Conservation (phyloP, 192 early-diverging fungal genomes). For the Dissophora ornata region DNA sequence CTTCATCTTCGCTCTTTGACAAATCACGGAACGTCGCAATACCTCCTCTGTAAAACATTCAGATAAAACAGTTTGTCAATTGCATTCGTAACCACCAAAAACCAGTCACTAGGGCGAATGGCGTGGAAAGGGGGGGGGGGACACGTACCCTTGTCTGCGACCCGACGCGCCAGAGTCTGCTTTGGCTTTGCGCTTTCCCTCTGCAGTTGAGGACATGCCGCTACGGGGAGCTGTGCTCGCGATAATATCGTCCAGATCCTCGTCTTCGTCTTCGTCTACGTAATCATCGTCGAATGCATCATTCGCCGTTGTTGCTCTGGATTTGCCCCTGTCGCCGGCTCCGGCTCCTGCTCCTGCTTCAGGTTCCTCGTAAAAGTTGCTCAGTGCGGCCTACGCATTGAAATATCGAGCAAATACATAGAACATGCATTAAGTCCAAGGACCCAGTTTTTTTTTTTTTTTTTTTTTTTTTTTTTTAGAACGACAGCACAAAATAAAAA, state of each 20-base stretch:
- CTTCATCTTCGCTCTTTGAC: constrained; percentile 37
- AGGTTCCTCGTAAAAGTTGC: constrained; percentile 75
- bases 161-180: constrained; percentile 14
- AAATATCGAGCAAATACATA: too few species aligned
- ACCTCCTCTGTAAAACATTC: too few species aligned
- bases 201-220: constrained; percentile 9
- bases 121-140: too few species aligned
- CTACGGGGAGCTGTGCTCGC: not conserved
- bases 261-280: constrained; percentile 45
- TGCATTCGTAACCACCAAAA: too few species aligned
- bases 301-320: constrained; percentile 9
- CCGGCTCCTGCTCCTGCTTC: constrained; percentile 8
- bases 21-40: constrained; percentile 64
- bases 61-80: too few species aligned
- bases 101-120: too few species aligned
- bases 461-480: constrained; percentile 1
- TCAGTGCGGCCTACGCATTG: constrained; percentile 64
- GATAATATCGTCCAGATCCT: constrained; percentile 43
- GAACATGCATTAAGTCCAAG: too few species aligned
- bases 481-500: not conserved
- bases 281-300: constrained; percentile 60
- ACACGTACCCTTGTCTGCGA: constrained; percentile 47
- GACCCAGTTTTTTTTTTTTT: not conserved
- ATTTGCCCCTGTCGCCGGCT: not conserved
- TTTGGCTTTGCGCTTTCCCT: constrained; percentile 36